Evolutionary conservation across 192 early-diverging fungal species (phyloP), one percentile per base, ranked within the genome.

Genomic region (Allomyces javanicus): DNA sequence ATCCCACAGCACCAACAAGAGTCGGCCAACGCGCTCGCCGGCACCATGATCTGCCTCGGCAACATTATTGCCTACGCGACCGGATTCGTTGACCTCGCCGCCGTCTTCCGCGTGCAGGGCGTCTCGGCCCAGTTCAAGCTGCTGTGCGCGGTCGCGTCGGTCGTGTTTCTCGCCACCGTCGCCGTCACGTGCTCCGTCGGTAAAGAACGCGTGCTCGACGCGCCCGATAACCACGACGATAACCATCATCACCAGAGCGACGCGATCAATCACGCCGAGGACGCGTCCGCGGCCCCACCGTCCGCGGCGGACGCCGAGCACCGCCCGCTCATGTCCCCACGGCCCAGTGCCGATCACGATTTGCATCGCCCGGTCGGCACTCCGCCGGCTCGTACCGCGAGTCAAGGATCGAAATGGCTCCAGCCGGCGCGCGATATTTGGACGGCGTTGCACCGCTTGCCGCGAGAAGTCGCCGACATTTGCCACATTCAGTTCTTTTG

Each of bases 401-500:
- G 33, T 40, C 33, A 40, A 40, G 33, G 33, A 40, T 40, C 33
- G 33, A 40, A 40, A 40, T 40, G 33, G 33, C 33, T 40, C 33
- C 33, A 40, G 33, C 33, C 33, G 7, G 33, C 33, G 33, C 33
- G 33, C 33, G 33, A 40, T 9, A 40, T 40, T 9, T 40, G 33
- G 33, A 40, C 33, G 7, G 33, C 33, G 33, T 7, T 40, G 7
- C 33, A 40, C 33, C 33, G 33, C 5, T 9, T 40, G 33, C 33
- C 33, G 33, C 33, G 33, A 3, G 33, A 40, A 9, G 78, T 94
- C 24, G 86, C 87, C 63, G 75, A 78, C 63, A 77, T 96, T 22
- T 94, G 89, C 71, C 87, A 87, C 65, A 81, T 91, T 14, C 93
- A 98, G 71, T 88, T 98, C 66, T 92, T 92, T 79, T 83, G 88